Conservation (phyloP, 768 basidiomycete species). For the Megacollybia marginata region DNA sequence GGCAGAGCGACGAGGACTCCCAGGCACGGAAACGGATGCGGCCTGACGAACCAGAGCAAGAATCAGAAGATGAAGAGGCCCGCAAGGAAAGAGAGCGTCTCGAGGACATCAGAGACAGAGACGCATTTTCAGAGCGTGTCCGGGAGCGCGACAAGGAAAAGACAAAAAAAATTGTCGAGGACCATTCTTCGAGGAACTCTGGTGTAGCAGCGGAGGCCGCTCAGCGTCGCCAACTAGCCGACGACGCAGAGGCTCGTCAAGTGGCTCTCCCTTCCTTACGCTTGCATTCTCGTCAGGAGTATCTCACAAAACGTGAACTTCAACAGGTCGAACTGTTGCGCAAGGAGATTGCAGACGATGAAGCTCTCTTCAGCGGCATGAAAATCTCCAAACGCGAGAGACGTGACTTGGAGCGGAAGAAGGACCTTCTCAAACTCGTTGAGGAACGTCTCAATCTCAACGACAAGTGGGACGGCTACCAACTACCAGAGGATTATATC, state of each 20-base stretch:
- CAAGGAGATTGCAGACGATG: conserved; percentile 91
- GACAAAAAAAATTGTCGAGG: conserved; percentile 88
- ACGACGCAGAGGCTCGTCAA: conserved; percentile 56
- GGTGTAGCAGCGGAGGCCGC: conserved; percentile 81
- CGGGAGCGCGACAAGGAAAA: conserved; percentile 74
- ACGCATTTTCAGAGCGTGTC: conserved; percentile 89
- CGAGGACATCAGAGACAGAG: conserved; percentile 79
- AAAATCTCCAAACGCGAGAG: conserved; percentile 80
- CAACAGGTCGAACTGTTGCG: conserved; percentile 93
- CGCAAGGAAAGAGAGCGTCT: conserved; percentile 67
- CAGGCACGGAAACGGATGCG: conserved; percentile 57
- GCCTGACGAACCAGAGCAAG: conserved; percentile 32
- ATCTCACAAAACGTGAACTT: conserved; percentile 91
- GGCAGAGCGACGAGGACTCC: conserved; percentile 91
- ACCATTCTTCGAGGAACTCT: conserved; percentile 72
- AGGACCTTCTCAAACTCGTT: conserved; percentile 83
- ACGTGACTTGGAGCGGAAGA: conserved; percentile 81
- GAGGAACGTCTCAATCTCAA: conserved; percentile 93
- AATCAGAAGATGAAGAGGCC: conserved; percentile 43
- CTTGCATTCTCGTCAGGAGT: conserved; percentile 88
- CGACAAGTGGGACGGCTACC: conserved; percentile 94
- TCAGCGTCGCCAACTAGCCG: conserved; percentile 72
- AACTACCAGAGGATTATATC: conserved; percentile 95
- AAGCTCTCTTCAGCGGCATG: conserved; percentile 86
- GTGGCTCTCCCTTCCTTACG: conserved; percentile 65